These are phyloP conservation scores for Pistacia integerrima DNA, from an alignment of 345 rosid species.

Conservation along the genomic window DNA sequence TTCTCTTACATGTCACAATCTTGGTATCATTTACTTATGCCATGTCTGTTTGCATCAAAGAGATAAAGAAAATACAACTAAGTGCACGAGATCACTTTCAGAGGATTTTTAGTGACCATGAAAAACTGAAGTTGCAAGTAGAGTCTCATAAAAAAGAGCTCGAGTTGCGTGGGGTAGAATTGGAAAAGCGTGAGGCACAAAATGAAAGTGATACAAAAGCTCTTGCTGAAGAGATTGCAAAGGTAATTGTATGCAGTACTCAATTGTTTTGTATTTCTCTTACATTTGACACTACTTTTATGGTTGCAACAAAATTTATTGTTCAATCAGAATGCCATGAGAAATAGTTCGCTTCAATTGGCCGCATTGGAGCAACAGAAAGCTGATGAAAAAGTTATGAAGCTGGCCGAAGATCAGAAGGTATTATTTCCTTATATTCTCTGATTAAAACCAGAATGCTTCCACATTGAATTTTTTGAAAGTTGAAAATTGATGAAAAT, in stretches of 20 bases:
- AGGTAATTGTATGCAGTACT: conserved; percentile 47
- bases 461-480: conserved; percentile 10
- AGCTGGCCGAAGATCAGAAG: conserved; percentile 92
- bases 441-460: conserved; percentile 1
- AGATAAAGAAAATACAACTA: conserved; percentile 73
- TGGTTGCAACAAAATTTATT: conserved; percentile 17
- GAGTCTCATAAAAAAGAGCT: conserved; percentile 79
- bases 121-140: conserved; percentile 73
- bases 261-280: conserved; percentile 4
- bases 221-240: conserved; percentile 66
- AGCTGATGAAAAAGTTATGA: conserved; percentile 70
- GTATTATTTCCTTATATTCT: conserved; percentile 40
- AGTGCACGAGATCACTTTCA: conserved; percentile 76
- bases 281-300: neutral
- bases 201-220: conserved; percentile 74
- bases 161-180: conserved; percentile 61
- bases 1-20: neutral
- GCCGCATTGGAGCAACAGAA: conserved; percentile 81
- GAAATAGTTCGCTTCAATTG: conserved; percentile 60
- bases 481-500: conserved; percentile 8
- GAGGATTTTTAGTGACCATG: conserved; percentile 80
- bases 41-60: conserved; percentile 38
- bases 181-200: conserved; percentile 83
- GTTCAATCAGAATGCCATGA: conserved; percentile 53
- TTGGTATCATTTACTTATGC: neutral